These are phyloP conservation scores for Fusarium ambrosium DNA, from an alignment of 2,329 filamentous ascomycete species.

Conservation along the genomic window DNA sequence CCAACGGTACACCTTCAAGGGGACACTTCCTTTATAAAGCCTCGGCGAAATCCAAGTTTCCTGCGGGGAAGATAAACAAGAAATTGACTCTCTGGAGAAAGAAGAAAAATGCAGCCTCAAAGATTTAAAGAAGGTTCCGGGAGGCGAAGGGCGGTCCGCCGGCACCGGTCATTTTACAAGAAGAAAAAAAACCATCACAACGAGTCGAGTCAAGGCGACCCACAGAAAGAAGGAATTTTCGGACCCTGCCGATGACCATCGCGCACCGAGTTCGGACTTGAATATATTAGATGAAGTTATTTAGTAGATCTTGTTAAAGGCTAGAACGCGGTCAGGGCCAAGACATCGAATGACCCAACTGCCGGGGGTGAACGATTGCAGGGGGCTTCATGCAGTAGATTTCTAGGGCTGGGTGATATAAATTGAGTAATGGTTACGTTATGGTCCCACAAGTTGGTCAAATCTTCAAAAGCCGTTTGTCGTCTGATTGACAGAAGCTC, in stretches of 20 bases:
- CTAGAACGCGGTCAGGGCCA: background rate
- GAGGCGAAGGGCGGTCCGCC: conserved; percentile 19
- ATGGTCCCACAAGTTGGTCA: conserved; percentile 30
- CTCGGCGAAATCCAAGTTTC: background rate
- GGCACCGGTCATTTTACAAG: conserved; percentile 15
- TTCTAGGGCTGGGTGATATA: background rate
- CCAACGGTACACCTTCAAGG: background rate
- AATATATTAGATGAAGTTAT: conserved; percentile 2
- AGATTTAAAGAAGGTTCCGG: background rate
- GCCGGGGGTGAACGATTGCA: conserved; percentile 2
- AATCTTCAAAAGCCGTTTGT: conserved; percentile 3
- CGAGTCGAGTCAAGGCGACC: conserved; percentile 28
- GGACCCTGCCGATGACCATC: conserved; percentile 24
- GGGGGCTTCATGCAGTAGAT: background rate
- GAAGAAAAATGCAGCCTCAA: conserved; percentile 7
- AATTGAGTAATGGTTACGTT: conserved; percentile 41
- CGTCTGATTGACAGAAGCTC: conserved; percentile 14
- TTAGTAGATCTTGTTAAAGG: background rate
- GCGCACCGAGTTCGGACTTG: conserved; percentile 25
- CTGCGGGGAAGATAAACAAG: background rate
- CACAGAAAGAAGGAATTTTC: conserved; percentile 7
- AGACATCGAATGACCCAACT: background rate
- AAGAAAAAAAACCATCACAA: conserved; percentile 2
- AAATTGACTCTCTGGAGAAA: background rate
- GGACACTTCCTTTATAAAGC: background rate